A percentile compares a stretch with the other conserved stretches of the same genome.
Conservation (phyloP, 352 stramenopile genomes). For the Phytophthora ohioensis region DNA sequence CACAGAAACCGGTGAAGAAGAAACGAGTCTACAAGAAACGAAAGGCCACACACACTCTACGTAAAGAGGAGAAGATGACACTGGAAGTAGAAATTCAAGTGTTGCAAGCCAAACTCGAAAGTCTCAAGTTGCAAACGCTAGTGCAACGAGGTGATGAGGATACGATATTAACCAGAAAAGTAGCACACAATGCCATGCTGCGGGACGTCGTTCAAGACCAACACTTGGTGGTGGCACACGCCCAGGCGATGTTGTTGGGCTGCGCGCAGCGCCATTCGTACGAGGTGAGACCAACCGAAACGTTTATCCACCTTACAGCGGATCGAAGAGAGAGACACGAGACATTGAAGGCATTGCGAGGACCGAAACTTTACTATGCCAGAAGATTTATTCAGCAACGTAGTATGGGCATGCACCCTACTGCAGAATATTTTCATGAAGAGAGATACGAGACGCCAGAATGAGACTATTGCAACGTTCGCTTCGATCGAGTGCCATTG, state of each 20-base stretch:
- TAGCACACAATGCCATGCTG: constrained; percentile 26
- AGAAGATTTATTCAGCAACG: constrained; percentile 44
- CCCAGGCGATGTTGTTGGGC: constrained; percentile 28
- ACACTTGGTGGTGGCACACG: constrained; percentile 34
- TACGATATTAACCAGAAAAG: constrained; percentile 2
- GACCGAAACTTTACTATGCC: constrained; percentile 37
- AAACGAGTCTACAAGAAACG: constrained; percentile 35
- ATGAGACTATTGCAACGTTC: constrained; percentile 52
- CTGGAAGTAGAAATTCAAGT: constrained; percentile 23
- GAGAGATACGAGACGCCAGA: constrained; percentile 50
- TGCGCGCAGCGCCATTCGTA: constrained; percentile 31
- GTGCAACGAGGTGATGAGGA: constrained; percentile 24
- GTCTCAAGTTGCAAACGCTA: constrained; percentile 30
- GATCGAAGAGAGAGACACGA: constrained; percentile 40
- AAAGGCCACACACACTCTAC: constrained; percentile 33
- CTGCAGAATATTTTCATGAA: constrained; percentile 40
- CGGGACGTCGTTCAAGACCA: constrained; percentile 34
- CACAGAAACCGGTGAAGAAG: constrained; percentile 13
- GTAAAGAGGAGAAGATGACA: constrained; percentile 38
- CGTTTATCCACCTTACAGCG: constrained; percentile 33
- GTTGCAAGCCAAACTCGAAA: constrained; percentile 33
- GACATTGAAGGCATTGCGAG: constrained; percentile 36
- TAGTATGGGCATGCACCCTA: constrained; percentile 38
- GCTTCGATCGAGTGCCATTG: constrained; percentile 55
- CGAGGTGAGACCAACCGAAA: constrained; percentile 38